phyloP scores from a whole-genome alignment of 2,329 filamentous ascomycete species.

The Phialophora verrucosa region DNA sequence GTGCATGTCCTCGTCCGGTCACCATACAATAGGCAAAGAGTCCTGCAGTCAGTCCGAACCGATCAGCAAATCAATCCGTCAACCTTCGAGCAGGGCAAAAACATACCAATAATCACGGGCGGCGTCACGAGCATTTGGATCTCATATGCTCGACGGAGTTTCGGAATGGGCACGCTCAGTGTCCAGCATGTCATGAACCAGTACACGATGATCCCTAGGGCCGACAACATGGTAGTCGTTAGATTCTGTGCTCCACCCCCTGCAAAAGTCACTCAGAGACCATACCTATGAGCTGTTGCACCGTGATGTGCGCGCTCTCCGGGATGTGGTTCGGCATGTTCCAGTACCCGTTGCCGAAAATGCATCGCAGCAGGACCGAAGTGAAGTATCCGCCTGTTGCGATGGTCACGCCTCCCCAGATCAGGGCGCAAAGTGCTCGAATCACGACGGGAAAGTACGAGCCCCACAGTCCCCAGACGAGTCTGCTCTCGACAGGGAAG shows the following conservation, averaged over 20 bases:
- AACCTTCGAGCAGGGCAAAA: background rate
- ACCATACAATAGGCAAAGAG: slow-evolving; percentile 26
- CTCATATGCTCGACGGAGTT: slow-evolving; percentile 24
- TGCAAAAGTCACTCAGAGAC: background rate
- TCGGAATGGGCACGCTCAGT: slow-evolving; percentile 19
- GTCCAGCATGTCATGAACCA: slow-evolving; percentile 25
- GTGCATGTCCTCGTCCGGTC: slow-evolving; percentile 24
- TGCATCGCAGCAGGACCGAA: slow-evolving; percentile 40
- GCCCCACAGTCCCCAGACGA: slow-evolving; percentile 51
- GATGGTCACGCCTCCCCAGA: slow-evolving; percentile 18
- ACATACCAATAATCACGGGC: slow-evolving; percentile 25
- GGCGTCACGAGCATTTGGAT: slow-evolving; percentile 25
- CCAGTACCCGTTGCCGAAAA: slow-evolving; percentile 46
- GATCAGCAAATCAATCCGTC: slow-evolving; percentile 9
- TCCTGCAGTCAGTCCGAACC: slow-evolving; percentile 1
- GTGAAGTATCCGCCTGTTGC: slow-evolving; percentile 36
- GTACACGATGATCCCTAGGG: slow-evolving; percentile 23
- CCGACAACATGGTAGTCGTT: slow-evolving; percentile 8
- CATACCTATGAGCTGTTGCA: slow-evolving; percentile 46
- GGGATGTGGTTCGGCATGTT: slow-evolving; percentile 45
- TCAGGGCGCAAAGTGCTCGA: slow-evolving; percentile 39
- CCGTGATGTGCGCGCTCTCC: slow-evolving; percentile 44
- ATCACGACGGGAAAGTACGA: slow-evolving; percentile 53
- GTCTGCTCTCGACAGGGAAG: slow-evolving; percentile 48
- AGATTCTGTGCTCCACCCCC: background rate